phyloP scores from a whole-genome alignment of 106 monocot species.

The Agapanthus africanus region DNA sequence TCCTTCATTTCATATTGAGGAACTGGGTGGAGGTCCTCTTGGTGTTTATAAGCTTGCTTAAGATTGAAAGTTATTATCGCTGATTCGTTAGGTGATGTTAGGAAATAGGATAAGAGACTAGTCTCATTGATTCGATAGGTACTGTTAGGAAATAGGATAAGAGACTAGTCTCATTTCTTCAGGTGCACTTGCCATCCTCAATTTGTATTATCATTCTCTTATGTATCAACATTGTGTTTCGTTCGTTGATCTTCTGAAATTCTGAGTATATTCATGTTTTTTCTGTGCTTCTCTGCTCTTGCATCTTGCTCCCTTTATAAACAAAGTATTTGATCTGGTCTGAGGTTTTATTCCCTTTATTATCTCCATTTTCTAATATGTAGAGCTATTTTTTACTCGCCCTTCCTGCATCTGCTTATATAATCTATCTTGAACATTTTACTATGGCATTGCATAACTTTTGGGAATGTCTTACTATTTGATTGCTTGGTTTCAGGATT shows the following conservation, averaged over 20 bases:
- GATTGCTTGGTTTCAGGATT: conserved; percentile 65
- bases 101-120: no score
- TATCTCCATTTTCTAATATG: neutral
- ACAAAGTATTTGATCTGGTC: neutral
- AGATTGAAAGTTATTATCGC: neutral
- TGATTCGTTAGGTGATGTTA: neutral
- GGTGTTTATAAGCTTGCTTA: neutral
- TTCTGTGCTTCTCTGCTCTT: neutral
- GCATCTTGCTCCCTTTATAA: neutral
- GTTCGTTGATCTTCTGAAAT: no score
- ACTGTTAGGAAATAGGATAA: no score
- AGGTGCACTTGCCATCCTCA: neutral
- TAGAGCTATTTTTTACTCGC: neutral
- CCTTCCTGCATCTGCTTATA: neutral
- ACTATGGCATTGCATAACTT: neutral
- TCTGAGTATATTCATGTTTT: neutral
- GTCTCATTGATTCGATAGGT: no score
- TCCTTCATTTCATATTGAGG: neutral
- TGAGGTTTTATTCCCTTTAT: neutral
- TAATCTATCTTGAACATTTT: neutral
- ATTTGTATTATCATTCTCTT: neutral
- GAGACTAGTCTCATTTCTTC: neutral
- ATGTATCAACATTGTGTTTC: neutral
- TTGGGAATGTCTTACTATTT: neutral
- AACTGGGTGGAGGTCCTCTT: neutral